Conservation (phyloP, 176 grass and related monocot genomes). For the Oryza glaberrima region DNA sequence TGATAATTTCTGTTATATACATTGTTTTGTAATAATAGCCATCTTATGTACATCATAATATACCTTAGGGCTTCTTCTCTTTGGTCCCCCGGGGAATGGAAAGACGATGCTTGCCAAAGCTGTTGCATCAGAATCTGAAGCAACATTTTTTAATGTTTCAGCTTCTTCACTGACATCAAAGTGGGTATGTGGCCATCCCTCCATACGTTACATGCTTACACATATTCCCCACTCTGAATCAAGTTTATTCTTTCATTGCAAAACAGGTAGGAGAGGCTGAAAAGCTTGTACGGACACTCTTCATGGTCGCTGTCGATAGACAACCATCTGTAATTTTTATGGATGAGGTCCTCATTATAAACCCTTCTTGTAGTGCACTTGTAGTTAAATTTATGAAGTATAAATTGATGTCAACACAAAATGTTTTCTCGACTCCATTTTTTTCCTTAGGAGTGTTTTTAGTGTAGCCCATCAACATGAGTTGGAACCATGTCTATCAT, state of each 20-base stretch:
- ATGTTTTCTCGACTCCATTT: background rate
- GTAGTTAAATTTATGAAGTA: background rate
- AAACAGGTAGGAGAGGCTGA: constrained; percentile 94
- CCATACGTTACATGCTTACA: background rate
- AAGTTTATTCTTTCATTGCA: constrained; percentile 27
- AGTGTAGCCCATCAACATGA: background rate
- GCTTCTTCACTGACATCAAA: constrained; percentile 96
- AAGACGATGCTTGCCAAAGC: constrained; percentile 99
- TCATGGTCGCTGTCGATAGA: constrained; percentile 76
- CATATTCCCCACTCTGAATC: constrained; percentile 15
- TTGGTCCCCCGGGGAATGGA: constrained; percentile 93
- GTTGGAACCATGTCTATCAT: background rate
- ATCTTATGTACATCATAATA: constrained; percentile 15
- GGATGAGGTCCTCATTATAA: constrained; percentile 73
- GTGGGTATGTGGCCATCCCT: constrained; percentile 64
- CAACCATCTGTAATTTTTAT: constrained; percentile 99
- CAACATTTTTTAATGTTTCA: constrained; percentile 97
- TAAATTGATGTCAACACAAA: background rate
- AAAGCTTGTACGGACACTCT: constrained; percentile 97
- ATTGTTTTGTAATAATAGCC: background rate
- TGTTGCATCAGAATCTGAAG: constrained; percentile 99
- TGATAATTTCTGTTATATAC: background rate
- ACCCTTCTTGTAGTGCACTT: constrained; percentile 3
- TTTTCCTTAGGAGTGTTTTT: background rate
- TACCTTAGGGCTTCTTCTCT: constrained; percentile 71